These are phyloP conservation scores for Phyllosticta capitalensis DNA, from an alignment of 2,329 filamentous ascomycete genomes.

Conservation along the genomic window DNA sequence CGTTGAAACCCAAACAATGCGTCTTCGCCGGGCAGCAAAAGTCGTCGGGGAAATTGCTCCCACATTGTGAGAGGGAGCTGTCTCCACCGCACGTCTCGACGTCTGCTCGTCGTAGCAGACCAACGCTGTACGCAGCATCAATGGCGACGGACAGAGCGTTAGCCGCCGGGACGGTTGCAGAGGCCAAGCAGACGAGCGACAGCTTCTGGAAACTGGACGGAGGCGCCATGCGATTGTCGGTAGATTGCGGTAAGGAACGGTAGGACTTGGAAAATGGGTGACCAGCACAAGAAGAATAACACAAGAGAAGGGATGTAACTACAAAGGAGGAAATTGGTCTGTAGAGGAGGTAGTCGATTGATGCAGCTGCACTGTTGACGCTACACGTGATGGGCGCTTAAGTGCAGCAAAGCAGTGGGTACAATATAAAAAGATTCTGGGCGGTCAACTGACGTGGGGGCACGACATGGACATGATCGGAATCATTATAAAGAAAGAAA, in stretches of 20 bases:
- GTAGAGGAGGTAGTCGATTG: neutral
- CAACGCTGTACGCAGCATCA: slow-evolving; percentile 18
- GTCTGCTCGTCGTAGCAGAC: slow-evolving; percentile 22
- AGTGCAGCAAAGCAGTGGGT: neutral
- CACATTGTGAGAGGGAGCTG: slow-evolving; percentile 42
- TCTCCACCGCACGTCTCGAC: slow-evolving; percentile 41
- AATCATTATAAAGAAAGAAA: neutral
- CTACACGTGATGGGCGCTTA: neutral
- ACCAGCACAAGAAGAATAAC: neutral
- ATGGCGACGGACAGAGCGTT: slow-evolving; percentile 17
- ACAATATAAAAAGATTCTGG: neutral
- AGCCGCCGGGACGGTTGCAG: slow-evolving; percentile 15
- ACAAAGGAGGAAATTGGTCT: neutral
- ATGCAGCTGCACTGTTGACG: neutral
- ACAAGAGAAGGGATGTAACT: neutral
- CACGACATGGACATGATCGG: neutral
- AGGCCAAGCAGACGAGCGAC: slow-evolving; percentile 23
- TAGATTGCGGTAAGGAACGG: neutral
- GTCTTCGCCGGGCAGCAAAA: slow-evolving; percentile 56
- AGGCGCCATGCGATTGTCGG: neutral
- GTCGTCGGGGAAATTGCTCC: slow-evolving; percentile 46
- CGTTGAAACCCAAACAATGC: slow-evolving; percentile 49
- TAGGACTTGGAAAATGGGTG: neutral
- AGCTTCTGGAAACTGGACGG: slow-evolving; percentile 25
- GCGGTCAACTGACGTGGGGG: neutral